Conservation (phyloP, 345 rosid species). For the thale cress (Arabidopsis thaliana) region DNA sequence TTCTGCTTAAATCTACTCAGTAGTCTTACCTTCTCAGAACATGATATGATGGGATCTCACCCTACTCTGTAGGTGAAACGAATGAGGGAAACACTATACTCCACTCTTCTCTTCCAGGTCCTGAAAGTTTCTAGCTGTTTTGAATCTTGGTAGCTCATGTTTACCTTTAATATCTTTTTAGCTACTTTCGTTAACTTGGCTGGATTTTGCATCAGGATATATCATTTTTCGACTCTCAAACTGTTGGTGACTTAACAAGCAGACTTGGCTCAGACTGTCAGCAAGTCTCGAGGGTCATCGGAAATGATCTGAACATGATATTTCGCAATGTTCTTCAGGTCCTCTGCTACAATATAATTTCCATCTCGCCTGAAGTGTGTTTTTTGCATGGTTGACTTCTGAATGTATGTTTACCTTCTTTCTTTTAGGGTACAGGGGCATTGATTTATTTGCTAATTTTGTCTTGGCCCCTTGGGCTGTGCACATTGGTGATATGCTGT, state of each 20-base stretch:
- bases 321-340: slow-evolving; percentile 92
- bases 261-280: slow-evolving; percentile 99
- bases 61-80: slow-evolving; percentile 71
- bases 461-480: slow-evolving; percentile 86
- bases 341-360: slow-evolving; percentile 22
- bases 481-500: slow-evolving; percentile 77
- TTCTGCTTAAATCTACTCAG: slow-evolving; percentile 4
- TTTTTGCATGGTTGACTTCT: slow-evolving; percentile 24
- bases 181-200: slow-evolving; percentile 28
- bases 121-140: slow-evolving; percentile 30
- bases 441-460: slow-evolving; percentile 78
- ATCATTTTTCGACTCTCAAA: slow-evolving; percentile 90
- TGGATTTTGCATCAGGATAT: slow-evolving; percentile 63
- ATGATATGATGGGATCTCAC: slow-evolving; percentile 16
- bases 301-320: slow-evolving; percentile 89
- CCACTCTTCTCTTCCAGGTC: slow-evolving; percentile 93
- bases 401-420: slow-evolving; percentile 43
- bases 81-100: slow-evolving; percentile 91
- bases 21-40: neutral
- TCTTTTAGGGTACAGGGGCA: slow-evolving; percentile 82
- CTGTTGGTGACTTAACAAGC: slow-evolving; percentile 97
- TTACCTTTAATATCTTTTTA: slow-evolving; percentile 4
- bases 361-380: slow-evolving; percentile 15
- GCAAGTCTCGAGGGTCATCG: slow-evolving; percentile 95
- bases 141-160: slow-evolving; percentile 24